These are phyloP conservation scores for Phalaenopsis hybrid DNA, from an alignment of 116 monocot species.

Conservation along the genomic window DNA sequence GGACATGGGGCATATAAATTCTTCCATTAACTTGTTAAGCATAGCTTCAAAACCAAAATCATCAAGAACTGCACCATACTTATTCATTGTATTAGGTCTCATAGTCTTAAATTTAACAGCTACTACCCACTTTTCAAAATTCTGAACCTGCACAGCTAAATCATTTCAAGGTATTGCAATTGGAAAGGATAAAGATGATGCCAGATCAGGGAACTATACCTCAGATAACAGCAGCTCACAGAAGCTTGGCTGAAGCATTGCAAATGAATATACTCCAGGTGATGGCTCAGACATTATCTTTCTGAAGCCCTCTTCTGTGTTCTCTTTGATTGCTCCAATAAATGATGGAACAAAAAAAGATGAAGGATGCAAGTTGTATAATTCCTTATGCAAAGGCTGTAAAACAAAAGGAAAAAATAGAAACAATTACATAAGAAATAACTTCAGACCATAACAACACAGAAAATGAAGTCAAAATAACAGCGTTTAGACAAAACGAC, in stretches of 20 bases:
- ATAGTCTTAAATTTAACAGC: slow-evolving; percentile 69
- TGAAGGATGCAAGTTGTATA: slow-evolving; percentile 60
- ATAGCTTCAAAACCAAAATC: slow-evolving; percentile 95
- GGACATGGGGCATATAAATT: slow-evolving; percentile 79
- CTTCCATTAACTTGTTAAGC: slow-evolving; percentile 87
- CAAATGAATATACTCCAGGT: slow-evolving; percentile 84
- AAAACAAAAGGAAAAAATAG: slow-evolving; percentile 7
- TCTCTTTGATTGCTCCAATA: slow-evolving; percentile 60
- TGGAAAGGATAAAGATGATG: neutral
- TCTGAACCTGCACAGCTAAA: slow-evolving; percentile 53
- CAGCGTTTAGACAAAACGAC: neutral
- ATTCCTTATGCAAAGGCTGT: slow-evolving; percentile 78
- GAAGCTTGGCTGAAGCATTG: slow-evolving; percentile 83
- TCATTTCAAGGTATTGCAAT: neutral
- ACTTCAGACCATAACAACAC: neutral
- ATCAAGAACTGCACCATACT: slow-evolving; percentile 92
- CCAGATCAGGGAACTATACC: slow-evolving; percentile 37
- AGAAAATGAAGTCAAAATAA: neutral
- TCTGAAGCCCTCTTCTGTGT: slow-evolving; percentile 75
- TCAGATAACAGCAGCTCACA: slow-evolving; percentile 77
- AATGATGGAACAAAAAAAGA: slow-evolving; percentile 81
- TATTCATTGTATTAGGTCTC: slow-evolving; percentile 96
- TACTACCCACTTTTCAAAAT: slow-evolving; percentile 77
- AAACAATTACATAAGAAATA: neutral
- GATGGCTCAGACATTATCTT: slow-evolving; percentile 74